These are phyloP conservation scores for Fusarium humuli DNA, from an alignment of 2,329 filamentous ascomycete species.

Conservation along the genomic window DNA sequence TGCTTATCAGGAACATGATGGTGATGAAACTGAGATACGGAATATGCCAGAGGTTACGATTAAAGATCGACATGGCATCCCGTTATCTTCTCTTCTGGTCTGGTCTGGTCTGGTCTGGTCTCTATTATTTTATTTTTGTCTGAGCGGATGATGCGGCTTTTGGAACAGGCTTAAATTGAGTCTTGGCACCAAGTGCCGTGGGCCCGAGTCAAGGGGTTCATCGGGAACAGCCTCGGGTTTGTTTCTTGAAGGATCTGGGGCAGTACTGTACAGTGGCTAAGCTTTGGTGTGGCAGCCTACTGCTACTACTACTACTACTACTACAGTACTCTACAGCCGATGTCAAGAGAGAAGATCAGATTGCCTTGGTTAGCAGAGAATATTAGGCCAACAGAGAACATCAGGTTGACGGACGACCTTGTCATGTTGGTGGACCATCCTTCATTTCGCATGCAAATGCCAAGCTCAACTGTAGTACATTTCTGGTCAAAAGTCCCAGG, in stretches of 20 bases:
- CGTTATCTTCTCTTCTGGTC: neutral
- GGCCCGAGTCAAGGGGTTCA: constrained; percentile 41
- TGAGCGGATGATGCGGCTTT: constrained; percentile 48
- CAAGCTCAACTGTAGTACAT: constrained; percentile 13
- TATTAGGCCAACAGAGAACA: constrained; percentile 1
- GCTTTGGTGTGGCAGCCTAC: neutral
- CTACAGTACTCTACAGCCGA: neutral
- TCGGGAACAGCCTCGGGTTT: constrained; percentile 35
- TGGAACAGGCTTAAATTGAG: constrained; percentile 32
- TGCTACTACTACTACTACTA: neutral
- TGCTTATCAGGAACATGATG: constrained; percentile 25
- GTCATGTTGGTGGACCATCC: constrained; percentile 6
- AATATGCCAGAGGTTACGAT: constrained; percentile 1
- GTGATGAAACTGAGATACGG: neutral
- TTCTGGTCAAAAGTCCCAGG: constrained; percentile 17
- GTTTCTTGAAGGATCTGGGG: constrained; percentile 19
- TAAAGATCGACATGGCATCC: neutral
- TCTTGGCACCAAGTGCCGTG: constrained; percentile 50
- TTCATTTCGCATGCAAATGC: constrained; percentile 18
- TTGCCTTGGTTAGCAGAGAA: neutral
- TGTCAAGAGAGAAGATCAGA: neutral
- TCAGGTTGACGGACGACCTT: constrained; percentile 7
- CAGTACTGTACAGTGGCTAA: neutral
- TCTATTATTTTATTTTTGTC: constrained; percentile 3
- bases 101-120: neutral